These are phyloP conservation scores for Coemansia umbellata DNA, from an alignment of 192 early-diverging fungal species.

Conservation along the genomic window DNA sequence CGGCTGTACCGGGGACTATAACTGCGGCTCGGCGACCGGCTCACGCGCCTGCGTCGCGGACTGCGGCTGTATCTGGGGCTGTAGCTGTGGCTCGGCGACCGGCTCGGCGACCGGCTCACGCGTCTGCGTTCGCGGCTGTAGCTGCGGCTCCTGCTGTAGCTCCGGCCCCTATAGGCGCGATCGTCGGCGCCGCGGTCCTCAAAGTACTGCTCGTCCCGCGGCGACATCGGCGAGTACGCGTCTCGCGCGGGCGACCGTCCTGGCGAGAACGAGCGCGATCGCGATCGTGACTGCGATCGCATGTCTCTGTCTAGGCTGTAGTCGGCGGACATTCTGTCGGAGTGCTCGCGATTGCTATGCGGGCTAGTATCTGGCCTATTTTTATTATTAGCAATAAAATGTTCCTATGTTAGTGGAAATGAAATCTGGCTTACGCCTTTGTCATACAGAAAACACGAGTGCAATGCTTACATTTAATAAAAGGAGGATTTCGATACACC, in stretches of 20 bases:
- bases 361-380: constrained; percentile 8
- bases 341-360: not conserved
- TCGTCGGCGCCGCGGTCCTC: not conserved
- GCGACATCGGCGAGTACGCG: constrained; percentile 23
- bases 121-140: constrained; percentile 4
- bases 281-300: constrained; percentile 6
- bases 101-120: constrained; percentile 16
- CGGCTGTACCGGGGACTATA: not conserved
- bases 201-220: constrained; percentile 1
- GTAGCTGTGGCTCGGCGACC: constrained; percentile 13
- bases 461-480: no score
- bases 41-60: not conserved
- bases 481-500: no score
- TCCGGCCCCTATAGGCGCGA: constrained; percentile 5
- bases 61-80: constrained; percentile 23
- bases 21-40: constrained; percentile 11
- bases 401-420: no score
- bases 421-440: no score
- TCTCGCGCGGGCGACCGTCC: constrained; percentile 2
- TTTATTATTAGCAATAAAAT: not conserved
- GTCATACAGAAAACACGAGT: no score
- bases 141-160: constrained; percentile 9
- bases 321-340: not conserved
- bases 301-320: constrained; percentile 1
- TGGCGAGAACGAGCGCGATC: constrained; percentile 25